Base-by-base conservation (phyloP, 2,329 filamentous ascomycete genomes). In the Stagonosporopsis vannaccii region DNA sequence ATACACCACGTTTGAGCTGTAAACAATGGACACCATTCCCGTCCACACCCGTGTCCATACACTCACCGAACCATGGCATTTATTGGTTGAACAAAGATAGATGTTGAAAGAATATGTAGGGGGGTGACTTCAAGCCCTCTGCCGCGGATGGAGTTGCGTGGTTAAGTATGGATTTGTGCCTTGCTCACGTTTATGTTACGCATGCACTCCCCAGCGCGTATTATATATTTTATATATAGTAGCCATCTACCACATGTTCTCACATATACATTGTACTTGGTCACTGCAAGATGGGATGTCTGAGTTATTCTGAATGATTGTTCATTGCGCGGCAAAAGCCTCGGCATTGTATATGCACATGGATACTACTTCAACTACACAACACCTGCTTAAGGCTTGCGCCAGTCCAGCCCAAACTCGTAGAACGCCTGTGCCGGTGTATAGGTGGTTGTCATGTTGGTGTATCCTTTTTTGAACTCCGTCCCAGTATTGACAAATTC, bases 381-480 rank as follows among this genome's bases (percentile, higher is more conserved):
- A 32, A 32, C 30, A 32, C 30, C 13, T 32, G 4, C 15, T n/a
- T 32, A 13, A 12, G 13, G 15, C 30, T n/a, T 32, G 12, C 15
- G 6, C 13, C 30, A 26, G 9, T 9, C 5, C 30, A 32, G 30
- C 30, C 30, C 12, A 32, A 6, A n/a, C 13, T 32, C 13, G 30
- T n/a, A n/a, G 30, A 52, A 53, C 43, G 33, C 39, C 37, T 35
- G 17, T 48, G 48, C 48, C 39, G 45, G 19, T 42, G 19, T 32
- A 30, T 23, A 23, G 12, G 15, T 49, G 44, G 33, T 44, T 49
- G 49, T 49, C 49, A 19, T 43, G 44, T 37, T 17, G 39, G 44
- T 28, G 33, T 32, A 39, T 49, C 55, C 49, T 49, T 48, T 51
- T 40, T 35, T n/a, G 35, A 58, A 58, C 55, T 48, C 53, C 53